Conservation (phyloP, 768 basidiomycete genomes). For the Pulveroboletus sp. region DNA sequence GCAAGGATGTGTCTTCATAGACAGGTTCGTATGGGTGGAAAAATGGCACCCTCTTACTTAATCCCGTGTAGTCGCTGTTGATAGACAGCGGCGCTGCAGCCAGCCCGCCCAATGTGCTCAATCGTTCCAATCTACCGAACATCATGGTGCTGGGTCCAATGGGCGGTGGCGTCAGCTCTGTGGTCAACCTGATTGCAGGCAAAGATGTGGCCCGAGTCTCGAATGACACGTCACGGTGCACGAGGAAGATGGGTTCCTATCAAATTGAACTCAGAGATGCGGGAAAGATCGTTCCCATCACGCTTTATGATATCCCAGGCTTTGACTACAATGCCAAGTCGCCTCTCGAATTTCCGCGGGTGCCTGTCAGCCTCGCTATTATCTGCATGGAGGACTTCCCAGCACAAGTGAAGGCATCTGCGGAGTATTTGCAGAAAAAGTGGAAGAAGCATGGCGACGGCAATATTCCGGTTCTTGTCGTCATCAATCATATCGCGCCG, state of each 20-base stretch:
- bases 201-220: conserved; percentile 18
- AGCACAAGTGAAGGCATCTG: conserved; percentile 16
- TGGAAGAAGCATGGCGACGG: conserved; percentile 16
- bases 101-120: neutral
- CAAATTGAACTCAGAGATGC: conserved; percentile 12
- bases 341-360: conserved; percentile 16
- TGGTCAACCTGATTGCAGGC: conserved; percentile 29
- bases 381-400: conserved; percentile 21
- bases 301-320: conserved; percentile 23
- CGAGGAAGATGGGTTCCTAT: conserved; percentile 12
- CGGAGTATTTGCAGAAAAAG: conserved; percentile 14
- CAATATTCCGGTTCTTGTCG: conserved; percentile 17
- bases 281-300: conserved; percentile 8
- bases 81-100: conserved; percentile 1
- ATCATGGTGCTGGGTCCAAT: conserved; percentile 24
- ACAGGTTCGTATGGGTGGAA: conserved; percentile 12
- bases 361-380: conserved; percentile 20
- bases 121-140: conserved; percentile 12
- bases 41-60: conserved; percentile 1
- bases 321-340: conserved; percentile 18
- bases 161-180: conserved; percentile 26
- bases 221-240: conserved; percentile 16
- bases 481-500: conserved; percentile 19
- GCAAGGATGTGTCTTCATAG: conserved; percentile 14
- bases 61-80: conserved; percentile 4